These are phyloP conservation scores for Penstemon eatonii DNA, from an alignment of 257 asterid species.

Conservation along the genomic window DNA sequence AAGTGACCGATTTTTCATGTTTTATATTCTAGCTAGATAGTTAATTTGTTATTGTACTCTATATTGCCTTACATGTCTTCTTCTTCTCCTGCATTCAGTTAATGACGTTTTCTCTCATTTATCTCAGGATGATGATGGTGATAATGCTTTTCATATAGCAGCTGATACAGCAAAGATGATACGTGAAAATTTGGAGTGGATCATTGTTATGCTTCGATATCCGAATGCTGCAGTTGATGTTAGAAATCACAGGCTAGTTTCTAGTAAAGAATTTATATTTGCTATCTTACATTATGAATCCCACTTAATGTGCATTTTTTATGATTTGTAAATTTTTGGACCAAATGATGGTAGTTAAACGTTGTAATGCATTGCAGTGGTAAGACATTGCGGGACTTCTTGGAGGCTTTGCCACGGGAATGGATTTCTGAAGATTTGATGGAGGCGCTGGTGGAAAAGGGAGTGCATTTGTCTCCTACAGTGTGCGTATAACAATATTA, in stretches of 20 bases:
- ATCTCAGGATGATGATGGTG: slow-evolving; percentile 95
- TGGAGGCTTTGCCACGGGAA: slow-evolving; percentile 98
- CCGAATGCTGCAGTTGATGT: slow-evolving; percentile 85
- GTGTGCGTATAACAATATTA: slow-evolving; percentile 43
- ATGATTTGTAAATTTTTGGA: slow-evolving; percentile 23
- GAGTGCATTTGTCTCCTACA: slow-evolving; percentile 80
- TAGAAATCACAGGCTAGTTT: slow-evolving; percentile 92
- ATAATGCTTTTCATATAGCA: slow-evolving; percentile 97
- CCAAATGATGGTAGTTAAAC: slow-evolving; percentile 25
- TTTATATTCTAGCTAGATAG: slow-evolving; percentile 13
- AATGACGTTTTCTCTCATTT: slow-evolving; percentile 30
- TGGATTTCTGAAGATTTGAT: slow-evolving; percentile 96
- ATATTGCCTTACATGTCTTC: slow-evolving; percentile 8
- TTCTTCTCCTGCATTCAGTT: slow-evolving; percentile 20
- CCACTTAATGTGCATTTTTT: slow-evolving; percentile 21
- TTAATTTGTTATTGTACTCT: slow-evolving; percentile 12
- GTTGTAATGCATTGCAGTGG: slow-evolving; percentile 62
- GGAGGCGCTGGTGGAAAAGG: slow-evolving; percentile 75
- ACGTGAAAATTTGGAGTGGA: slow-evolving; percentile 94
- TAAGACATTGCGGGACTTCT: slow-evolving; percentile 74
- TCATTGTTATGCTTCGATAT: slow-evolving; percentile 74
- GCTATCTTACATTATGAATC: slow-evolving; percentile 19
- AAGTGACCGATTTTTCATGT: slow-evolving; percentile 22
- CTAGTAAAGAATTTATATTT: slow-evolving; percentile 28
- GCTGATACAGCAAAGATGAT: slow-evolving; percentile 97